Evolutionary conservation across 2,329 filamentous ascomycete genomes (phyloP), one percentile per base, ranked within the genome.

Genomic region (Furcasterigmium furcatum): DNA sequence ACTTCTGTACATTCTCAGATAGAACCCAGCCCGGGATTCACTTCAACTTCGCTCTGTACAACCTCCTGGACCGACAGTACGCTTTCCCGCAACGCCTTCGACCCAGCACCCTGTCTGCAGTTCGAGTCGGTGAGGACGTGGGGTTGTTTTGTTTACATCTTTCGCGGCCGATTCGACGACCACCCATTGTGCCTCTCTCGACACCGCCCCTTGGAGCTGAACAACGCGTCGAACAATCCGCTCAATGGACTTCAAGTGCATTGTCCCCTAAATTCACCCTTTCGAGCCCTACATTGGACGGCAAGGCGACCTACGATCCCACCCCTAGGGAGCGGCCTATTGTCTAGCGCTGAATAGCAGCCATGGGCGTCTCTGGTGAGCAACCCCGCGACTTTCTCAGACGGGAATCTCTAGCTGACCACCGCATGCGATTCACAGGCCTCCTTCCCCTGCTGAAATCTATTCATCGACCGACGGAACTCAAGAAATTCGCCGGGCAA

Each of bases 371-470:
- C 40, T 51, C 50, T 46, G 50, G 50, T 52, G 44, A 39, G 21
- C 20, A 39, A 20, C 19, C 21, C n/a, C n/a, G n/a, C n/a, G n/a
- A n/a, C n/a, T n/a, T n/a, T n/a, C n/a, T n/a, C n/a, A n/a, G n/a
- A n/a, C n/a, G n/a, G n/a, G n/a, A n/a, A n/a, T n/a, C n/a, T n/a
- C n/a, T n/a, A n/a, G 13, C n/a, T 32, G 29, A 30, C 12, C 19
- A 9, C 16, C 16, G 19, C 19, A 14, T 16, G 7, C 34, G n/a
- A 18, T 30, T 41, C 1, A 25, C 46, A 91, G 92, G 94, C 38
- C 81, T 99, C 44, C 78, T 97, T 27, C 90, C 90, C 30, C 77
- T 97, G 49, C 82, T 99, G 50, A 97, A 97, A 69, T 97, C 94
- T 38, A 97, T 99, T 45, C 94, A 99, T 49, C 91, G 88, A 60